phyloP scores from a whole-genome alignment of 495 filamentous ascomycete species.

The Xylaria palmicola region DNA sequence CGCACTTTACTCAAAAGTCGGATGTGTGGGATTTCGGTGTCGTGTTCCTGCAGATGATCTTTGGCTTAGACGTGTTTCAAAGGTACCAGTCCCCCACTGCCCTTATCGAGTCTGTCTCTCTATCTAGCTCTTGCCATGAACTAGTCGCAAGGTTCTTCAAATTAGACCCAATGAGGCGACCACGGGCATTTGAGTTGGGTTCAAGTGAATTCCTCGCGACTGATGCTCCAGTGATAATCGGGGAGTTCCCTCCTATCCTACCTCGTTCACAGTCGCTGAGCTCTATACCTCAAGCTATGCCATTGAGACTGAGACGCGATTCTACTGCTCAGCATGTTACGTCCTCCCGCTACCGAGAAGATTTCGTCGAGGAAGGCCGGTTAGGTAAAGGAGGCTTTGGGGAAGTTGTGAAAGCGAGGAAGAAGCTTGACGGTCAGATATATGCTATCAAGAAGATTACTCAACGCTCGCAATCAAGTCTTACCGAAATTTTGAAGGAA shows the following conservation, averaged over 20 bases:
- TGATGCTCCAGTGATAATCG: constrained; percentile 54
- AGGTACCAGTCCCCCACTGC: constrained; percentile 76
- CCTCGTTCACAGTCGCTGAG: constrained; percentile 37
- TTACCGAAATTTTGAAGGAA: constrained; percentile 87
- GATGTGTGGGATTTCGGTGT: constrained; percentile 95
- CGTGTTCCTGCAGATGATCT: constrained; percentile 89
- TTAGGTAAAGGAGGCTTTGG: constrained; percentile 94
- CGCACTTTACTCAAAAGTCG: constrained; percentile 69
- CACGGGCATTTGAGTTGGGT: constrained; percentile 84
- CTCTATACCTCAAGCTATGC: constrained; percentile 38
- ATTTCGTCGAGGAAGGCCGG: constrained; percentile 85
- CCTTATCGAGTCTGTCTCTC: constrained; percentile 57
- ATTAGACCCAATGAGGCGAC: constrained; percentile 75
- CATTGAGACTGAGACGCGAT: constrained; percentile 46
- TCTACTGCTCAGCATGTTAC: constrained; percentile 45
- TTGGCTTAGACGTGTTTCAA: constrained; percentile 72
- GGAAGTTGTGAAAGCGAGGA: constrained; percentile 94
- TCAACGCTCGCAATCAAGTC: constrained; percentile 70
- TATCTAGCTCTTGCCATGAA: constrained; percentile 75
- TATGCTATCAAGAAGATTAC: constrained; percentile 98
- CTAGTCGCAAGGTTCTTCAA: constrained; percentile 81
- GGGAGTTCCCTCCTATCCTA: constrained; percentile 34
- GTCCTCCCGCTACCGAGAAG: constrained; percentile 75
- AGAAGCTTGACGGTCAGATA: constrained; percentile 86
- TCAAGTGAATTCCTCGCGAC: constrained; percentile 81